Percentiles rank a stretch among this genome's conserved stretches.
Conservation (phyloP, 2,329 filamentous ascomycete species). For the Calonectria naviculata region DNA sequence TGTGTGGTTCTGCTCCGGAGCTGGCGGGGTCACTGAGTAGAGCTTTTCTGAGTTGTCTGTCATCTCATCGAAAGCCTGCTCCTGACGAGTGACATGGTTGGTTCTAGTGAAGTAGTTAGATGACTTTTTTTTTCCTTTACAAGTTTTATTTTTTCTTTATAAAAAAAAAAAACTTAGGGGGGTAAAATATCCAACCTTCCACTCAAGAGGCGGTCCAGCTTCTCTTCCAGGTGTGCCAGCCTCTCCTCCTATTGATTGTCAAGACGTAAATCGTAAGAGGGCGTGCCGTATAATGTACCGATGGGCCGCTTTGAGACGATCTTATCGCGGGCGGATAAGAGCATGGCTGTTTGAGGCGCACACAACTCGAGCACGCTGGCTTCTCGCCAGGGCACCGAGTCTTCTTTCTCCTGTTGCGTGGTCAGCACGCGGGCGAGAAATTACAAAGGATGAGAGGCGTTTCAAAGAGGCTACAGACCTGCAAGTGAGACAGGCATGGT, state of each 20-base stretch:
- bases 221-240: constrained; percentile 62
- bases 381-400: constrained; percentile 63
- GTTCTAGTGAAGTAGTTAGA: constrained; percentile 47
- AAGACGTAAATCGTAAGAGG: constrained; percentile 17
- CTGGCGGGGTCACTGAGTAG: constrained; percentile 44
- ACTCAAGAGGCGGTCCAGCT: constrained; percentile 61
- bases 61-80: constrained; percentile 44
- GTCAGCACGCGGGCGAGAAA: neutral
- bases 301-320: constrained; percentile 53
- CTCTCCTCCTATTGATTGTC: constrained; percentile 56
- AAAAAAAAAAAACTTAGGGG: neutral
- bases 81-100: constrained; percentile 39
- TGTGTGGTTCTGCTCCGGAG: constrained; percentile 36
- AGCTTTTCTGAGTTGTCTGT: constrained; percentile 48
- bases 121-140: neutral
- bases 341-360: constrained; percentile 59
- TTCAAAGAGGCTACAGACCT: constrained; percentile 46
- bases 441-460: neutral
- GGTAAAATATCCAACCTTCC: constrained; percentile 47
- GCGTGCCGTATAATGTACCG: constrained; percentile 48
- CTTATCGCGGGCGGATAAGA: constrained; percentile 54
- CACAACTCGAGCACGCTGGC: constrained; percentile 62
- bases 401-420: constrained; percentile 55
- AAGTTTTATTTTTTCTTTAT: neutral
- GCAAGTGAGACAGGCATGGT: constrained; percentile 60